Conservation (phyloP, 2,329 filamentous ascomycete species). For the Dactylonectria macrodidyma region DNA sequence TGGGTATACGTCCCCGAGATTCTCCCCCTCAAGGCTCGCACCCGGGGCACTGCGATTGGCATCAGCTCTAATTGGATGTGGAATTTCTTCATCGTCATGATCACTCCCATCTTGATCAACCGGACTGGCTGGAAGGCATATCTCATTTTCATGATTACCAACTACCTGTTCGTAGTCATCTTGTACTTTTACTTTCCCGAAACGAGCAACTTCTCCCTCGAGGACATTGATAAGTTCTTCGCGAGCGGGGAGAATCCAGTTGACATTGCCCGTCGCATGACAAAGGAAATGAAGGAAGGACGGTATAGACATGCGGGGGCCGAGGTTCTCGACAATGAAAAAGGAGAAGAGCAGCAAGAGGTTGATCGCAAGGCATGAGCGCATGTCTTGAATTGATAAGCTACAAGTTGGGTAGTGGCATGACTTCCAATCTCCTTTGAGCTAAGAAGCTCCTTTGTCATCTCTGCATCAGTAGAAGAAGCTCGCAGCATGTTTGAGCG, state of each 20-base stretch:
- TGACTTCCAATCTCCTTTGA: neutral
- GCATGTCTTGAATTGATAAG: neutral
- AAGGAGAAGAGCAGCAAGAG: conserved; percentile 21
- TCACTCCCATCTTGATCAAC: conserved; percentile 64
- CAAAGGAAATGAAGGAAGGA: conserved; percentile 32
- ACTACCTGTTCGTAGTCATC: conserved; percentile 59
- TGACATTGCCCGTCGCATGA: conserved; percentile 22
- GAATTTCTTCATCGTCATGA: conserved; percentile 63
- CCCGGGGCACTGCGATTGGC: conserved; percentile 28
- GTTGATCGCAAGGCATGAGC: conserved; percentile 13
- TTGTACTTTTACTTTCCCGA: conserved; percentile 67
- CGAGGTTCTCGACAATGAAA: conserved; percentile 28
- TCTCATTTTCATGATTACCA: conserved; percentile 65
- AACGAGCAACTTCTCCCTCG: conserved; percentile 63
- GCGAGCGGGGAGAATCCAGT: conserved; percentile 23
- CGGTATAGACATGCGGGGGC: conserved; percentile 21
- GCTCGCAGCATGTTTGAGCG: too few relatives aligned
- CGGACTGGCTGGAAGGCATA: conserved; percentile 65
- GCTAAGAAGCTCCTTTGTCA: neutral
- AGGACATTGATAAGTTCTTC: conserved; percentile 63
- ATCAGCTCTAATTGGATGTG: conserved; percentile 54
- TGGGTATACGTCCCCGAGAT: conserved; percentile 39
- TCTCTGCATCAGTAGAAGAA: neutral
- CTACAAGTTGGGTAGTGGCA: neutral
- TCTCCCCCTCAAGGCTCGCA: conserved; percentile 33